phyloP scores from a whole-genome alignment of 352 stramenopile species.

The Pythium biforme region DNA sequence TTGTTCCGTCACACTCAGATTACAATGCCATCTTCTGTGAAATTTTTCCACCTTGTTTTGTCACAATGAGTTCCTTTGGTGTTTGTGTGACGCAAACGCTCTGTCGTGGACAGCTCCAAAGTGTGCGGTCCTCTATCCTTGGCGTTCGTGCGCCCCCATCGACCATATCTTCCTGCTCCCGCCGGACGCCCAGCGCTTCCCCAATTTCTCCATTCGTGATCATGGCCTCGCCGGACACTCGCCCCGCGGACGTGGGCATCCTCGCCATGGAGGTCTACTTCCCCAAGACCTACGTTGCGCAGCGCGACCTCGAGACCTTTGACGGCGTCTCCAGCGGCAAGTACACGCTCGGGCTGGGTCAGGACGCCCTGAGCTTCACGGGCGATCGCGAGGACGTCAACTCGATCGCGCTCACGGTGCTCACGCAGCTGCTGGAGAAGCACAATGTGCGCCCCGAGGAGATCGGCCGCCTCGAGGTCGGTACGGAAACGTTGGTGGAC shows the following conservation, averaged over 20 bases:
- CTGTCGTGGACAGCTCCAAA: neutral
- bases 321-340: conserved; percentile 78
- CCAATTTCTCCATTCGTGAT: neutral
- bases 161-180: neutral
- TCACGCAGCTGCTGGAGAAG: conserved; percentile 55
- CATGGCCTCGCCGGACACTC: conserved; percentile 19
- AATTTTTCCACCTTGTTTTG: neutral
- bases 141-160: neutral
- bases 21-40: neutral
- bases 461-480: conserved; percentile 95
- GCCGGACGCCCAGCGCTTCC: neutral
- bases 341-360: conserved; percentile 65
- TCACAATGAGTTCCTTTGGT: conserved; percentile 2
- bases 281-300: conserved; percentile 90
- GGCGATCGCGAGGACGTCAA: conserved; percentile 77
- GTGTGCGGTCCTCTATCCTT: neutral
- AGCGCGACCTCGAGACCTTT: conserved; percentile 94
- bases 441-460: conserved; percentile 51
- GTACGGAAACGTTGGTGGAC: conserved; percentile 95
- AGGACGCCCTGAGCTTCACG: conserved; percentile 63
- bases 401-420: conserved; percentile 59
- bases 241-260: conserved; percentile 91
- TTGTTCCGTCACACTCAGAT: neutral
- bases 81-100: conserved; percentile 7
- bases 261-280: conserved; percentile 97